phyloP scores from a whole-genome alignment of 129 eudicot genomes.

The Kitagawia praeruptora region DNA sequence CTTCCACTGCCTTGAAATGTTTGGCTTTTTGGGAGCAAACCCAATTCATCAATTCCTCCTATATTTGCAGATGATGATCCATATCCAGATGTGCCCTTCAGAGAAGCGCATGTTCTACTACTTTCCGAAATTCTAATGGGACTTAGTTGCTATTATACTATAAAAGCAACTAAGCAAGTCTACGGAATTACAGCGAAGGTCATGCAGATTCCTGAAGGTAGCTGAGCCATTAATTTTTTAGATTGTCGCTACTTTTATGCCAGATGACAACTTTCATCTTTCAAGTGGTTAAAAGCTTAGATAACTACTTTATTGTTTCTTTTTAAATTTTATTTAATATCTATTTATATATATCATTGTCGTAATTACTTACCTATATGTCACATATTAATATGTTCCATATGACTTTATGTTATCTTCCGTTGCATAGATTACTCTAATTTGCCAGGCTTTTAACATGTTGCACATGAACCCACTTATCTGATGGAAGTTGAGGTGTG shows the following conservation, averaged over 20 bases:
- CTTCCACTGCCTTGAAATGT: constrained; percentile 41
- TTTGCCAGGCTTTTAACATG: no score
- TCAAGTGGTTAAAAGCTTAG: no score
- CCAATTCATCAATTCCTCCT: constrained; percentile 52
- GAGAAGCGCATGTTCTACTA: constrained; percentile 44
- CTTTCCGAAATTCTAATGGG: constrained; percentile 54
- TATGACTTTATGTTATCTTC: no score
- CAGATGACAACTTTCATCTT: background rate
- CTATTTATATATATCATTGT: no score
- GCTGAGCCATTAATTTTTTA: background rate
- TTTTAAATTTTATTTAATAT: no score
- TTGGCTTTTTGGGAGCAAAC: constrained; percentile 41
- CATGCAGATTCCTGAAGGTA: background rate
- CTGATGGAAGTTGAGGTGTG: no score
- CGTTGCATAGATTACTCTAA: no score
- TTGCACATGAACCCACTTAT: no score
- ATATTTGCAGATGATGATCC: constrained; percentile 34
- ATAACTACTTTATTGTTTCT: no score
- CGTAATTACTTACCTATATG: no score
- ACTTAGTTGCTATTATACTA: constrained; percentile 60
- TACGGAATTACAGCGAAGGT: background rate
- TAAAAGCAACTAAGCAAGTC: constrained; percentile 5
- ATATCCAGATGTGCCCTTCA: constrained; percentile 30
- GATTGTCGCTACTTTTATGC: background rate
- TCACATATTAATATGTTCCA: no score